Base-by-base conservation (phyloP, 495 filamentous ascomycete genomes). In the Podospora pseudoanserina region DNA sequence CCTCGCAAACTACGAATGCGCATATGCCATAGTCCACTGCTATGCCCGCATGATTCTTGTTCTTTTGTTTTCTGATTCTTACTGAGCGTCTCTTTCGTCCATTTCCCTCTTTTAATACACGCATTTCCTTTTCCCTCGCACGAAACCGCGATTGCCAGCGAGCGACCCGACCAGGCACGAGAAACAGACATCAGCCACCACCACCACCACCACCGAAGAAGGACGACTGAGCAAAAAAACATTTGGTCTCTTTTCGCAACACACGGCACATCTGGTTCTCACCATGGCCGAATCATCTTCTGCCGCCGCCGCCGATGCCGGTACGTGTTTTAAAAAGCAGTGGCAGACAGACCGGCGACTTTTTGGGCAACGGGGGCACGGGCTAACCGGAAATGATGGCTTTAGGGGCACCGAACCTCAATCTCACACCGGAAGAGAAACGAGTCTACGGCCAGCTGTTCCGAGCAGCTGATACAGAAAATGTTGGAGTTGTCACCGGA, bases 401-500 rank as follows among this genome's bases (percentile, higher is more conserved):
- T 54, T 66, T 68, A 89, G 86, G 79, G 71, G 82, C 82, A 65
- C 87, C 90, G 67, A 91, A 89, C 77, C 87, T 98, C 70, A 93
- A 96, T 80, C 88, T 99, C 69, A 93, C 90, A 19, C 82, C 89
- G 13, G 93, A 98, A 70, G 95, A 99, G 83, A 97, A 96, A 82
- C 91, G 92, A 73, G 88, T 91, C 53, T 99, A 95, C 78, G 91
- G 90, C 54, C 92, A 94, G 79, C 87, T 98, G 62, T 99, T 98
- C 78, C 86, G 88, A 75, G 87, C 90, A 68, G 95, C 95, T 54
- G 96, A 98, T 75, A 89, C 88, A 32, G 95, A 97, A 67, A 89
- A 85, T 73, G 86, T 97, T 20, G 92, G 93, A n/a, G 92, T 97
- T 60, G 92, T 99, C 15, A 97, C 94, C 16, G 95, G 96, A 71